Conservation (phyloP, 164 flowering plant genomes). For the Aristolochia fimbriata region DNA sequence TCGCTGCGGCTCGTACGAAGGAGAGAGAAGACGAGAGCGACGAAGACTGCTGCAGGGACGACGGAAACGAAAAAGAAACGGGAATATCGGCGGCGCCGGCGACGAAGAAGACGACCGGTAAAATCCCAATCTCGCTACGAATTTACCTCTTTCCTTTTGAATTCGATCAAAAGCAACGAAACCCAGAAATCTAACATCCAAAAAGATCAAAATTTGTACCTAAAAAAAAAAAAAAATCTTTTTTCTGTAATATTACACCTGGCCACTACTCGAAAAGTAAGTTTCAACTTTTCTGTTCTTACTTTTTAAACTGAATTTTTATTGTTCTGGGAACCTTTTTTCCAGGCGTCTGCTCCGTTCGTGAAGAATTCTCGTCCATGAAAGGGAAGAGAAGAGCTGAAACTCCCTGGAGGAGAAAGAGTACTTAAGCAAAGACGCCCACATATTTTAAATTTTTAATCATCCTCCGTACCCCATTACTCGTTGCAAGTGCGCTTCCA, state of each 20-base stretch:
- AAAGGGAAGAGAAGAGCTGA: slow-evolving; percentile 13
- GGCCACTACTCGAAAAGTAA: not conserved
- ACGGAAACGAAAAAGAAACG: slow-evolving; percentile 11
- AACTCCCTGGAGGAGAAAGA: slow-evolving; percentile 13
- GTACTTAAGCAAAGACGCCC: no score
- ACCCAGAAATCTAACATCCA: no score
- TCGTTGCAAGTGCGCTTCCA: not conserved
- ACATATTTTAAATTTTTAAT: not conserved
- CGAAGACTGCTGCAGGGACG: slow-evolving; percentile 11
- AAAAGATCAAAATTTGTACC: no score
- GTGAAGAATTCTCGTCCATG: slow-evolving; percentile 25
- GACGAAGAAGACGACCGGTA: not conserved
- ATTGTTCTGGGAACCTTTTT: not conserved
- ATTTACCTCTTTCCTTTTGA: not conserved
- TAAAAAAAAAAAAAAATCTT: not conserved
- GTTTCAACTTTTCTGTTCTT: not conserved
- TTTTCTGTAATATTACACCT: no score
- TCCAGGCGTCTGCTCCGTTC: slow-evolving; percentile 38
- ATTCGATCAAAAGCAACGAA: not conserved
- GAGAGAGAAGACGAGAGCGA: slow-evolving; percentile 1
- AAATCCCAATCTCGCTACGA: slow-evolving; percentile 10
- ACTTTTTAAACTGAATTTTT: not conserved
- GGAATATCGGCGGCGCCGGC: not conserved
- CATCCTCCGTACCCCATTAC: not conserved
- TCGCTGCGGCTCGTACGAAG: slow-evolving; percentile 20